Evolutionary conservation across 495 filamentous ascomycete genomes (phyloP), one percentile per base, ranked within the genome.

Genomic region (Lophiostoma macrostomum): DNA sequence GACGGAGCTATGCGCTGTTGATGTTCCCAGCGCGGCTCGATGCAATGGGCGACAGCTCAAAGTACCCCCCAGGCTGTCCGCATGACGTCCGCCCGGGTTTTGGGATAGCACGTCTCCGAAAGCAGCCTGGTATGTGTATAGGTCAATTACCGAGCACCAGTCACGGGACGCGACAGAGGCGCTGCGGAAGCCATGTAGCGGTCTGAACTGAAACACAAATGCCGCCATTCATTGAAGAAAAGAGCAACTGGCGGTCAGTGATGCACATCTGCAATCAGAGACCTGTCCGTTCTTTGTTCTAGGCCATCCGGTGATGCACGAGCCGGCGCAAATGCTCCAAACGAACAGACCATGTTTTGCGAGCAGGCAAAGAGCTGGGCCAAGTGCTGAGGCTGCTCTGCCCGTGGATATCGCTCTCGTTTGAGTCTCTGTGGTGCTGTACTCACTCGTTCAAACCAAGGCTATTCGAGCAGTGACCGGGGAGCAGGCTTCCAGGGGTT

Each of bases 281-380:
- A 50, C 41, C 0, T 7, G 24, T 43, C n/a, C n/a, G n/a, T 57
- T 62, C 58, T 62, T 57, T 62, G 53, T 62, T 49, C 53, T 31
- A 18, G 37, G 20, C 4, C 13, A 13, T 44, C 43, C 51, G 57
- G 57, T 60, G 45, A 60, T 37, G 50, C 44, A 55, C 39, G 50
- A 39, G 24, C 44, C 44, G 35, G 19, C 5, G 3, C 30, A 50
- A 53, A 36, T 31, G 50, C 30, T 24, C 23, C 11, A n/a, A 14
- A n/a, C 47, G 7, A 50, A 27, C 29, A 32, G 28, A 2, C 4
- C 24, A 1, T 10, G 4, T 24, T 24, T 16, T n/a, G 44, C 30
- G 37, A 48, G 23, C 30, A 37, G 7, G 22, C 22, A 7, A 4
- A 46, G 42, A 36, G 16, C 19, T 25, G 29, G 22, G 22, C 7